Percentiles rank a stretch among this genome's conserved stretches.
These are phyloP conservation scores for Stipa capillata DNA, from an alignment of 176 grass and related monocot genomes.

Conservation along the genomic window DNA sequence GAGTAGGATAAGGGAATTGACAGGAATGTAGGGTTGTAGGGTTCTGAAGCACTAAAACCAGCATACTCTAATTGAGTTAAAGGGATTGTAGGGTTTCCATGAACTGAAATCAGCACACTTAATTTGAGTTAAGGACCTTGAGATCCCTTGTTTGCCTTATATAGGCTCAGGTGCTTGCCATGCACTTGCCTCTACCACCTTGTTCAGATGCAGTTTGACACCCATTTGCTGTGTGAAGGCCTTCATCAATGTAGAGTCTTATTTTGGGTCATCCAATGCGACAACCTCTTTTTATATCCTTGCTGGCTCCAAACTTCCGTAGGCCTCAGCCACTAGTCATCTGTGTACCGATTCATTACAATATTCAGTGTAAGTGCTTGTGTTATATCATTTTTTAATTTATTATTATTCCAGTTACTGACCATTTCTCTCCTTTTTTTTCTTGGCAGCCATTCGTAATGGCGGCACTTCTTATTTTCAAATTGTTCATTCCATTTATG, in stretches of 20 bases:
- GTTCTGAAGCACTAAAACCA: too few species aligned
- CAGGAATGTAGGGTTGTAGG: too few species aligned
- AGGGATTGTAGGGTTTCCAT: neutral
- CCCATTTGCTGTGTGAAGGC: neutral
- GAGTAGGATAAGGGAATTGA: too few species aligned
- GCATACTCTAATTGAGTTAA: too few species aligned
- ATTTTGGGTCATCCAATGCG: neutral
- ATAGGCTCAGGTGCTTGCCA: too few species aligned
- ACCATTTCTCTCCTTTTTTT: slow-evolving; percentile 1
- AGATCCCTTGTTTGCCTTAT: neutral
- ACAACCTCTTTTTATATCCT: neutral
- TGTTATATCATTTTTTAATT: too few species aligned
- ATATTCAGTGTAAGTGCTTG: too few species aligned
- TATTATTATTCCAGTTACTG: slow-evolving; percentile 8
- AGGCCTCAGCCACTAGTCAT: neutral
- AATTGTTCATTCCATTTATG: slow-evolving; percentile 91
- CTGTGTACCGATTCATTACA: too few species aligned
- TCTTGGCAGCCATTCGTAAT: slow-evolving; percentile 78
- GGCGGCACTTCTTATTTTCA: slow-evolving; percentile 74
- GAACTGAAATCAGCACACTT: neutral
- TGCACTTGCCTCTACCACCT: neutral
- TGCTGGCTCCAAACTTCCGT: neutral
- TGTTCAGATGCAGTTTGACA: neutral
- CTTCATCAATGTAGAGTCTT: neutral
- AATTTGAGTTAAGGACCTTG: neutral